Base-by-base conservation (phyloP, 345 rosid species). In the Lepidium aucheri region DNA sequence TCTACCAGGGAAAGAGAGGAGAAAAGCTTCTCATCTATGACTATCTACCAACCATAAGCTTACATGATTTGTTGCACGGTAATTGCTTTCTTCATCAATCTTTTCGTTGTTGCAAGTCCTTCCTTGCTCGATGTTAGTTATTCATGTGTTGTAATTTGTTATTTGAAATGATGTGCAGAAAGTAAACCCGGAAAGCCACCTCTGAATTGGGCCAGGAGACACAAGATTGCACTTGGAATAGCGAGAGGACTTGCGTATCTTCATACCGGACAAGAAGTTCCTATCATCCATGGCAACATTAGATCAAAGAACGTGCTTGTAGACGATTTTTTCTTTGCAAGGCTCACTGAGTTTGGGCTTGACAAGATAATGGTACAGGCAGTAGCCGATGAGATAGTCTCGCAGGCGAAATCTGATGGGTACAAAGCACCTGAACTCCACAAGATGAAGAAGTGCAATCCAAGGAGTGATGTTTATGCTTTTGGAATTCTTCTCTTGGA, bases 351-450 rank as follows among this genome's bases (percentile, higher is more conserved):
- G 68, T 88, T 83, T 26, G 97, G 99, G 26, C 97, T 94, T 4
- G 92, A 94, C 81, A 88, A 85, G 83, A 70, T 94, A 68, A 88
- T 94, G 99, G 76, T 94, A 53, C 96, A 95, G 7, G 63, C 90
- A 5, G 87, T 94, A 17, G 99, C 99, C 0, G 96, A 94, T 51
- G 99, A 94, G 79, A 90, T 94, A 13, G 88, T 94, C 22, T 84
- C 92, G 28, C 87, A 85, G 8, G 95, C 97, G 8, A 94, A 94
- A 78, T 63, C 79, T 0, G 97, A 94, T 0, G 99, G 99, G 7
- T 90, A 88, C 78, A 94, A 90, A 68, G 99, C 99, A 30, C 96
- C 97, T 0, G 97, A 94, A 73, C 96, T 94, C 50, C 97, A 94
- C 66, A 86, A 74, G 85, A 90, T 88, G 97, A 94, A 94, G 86